A percentile compares a stretch with the other conserved stretches of the same genome.
Conservation (phyloP, 345 rosid species). For the Viola odorata region DNA sequence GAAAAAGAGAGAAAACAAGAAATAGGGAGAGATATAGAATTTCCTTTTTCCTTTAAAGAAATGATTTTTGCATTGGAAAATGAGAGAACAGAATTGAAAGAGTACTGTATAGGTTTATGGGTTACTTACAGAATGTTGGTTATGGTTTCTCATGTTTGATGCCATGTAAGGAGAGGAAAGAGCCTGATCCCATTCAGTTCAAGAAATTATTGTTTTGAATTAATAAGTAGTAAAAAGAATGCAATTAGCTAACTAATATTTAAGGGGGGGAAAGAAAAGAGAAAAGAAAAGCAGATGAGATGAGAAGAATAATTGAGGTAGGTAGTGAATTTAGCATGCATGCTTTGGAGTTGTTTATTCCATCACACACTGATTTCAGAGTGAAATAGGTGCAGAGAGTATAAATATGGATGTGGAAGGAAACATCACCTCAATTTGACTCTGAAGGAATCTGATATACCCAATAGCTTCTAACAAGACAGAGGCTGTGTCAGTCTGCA, state of each 20-base stretch:
- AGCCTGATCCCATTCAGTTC: background rate
- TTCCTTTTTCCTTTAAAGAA: no score
- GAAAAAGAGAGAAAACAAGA: no score
- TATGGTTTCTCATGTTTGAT: background rate
- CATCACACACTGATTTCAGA: constrained; percentile 5
- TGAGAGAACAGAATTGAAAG: background rate
- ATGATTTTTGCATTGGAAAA: background rate
- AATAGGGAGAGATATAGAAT: no score
- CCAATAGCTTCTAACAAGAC: constrained; percentile 92
- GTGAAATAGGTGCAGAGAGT: constrained; percentile 21
- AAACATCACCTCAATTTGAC: constrained; percentile 74
- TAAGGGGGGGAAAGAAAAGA: no score
- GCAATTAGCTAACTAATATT: background rate
- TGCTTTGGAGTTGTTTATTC: background rate
- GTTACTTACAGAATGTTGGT: background rate
- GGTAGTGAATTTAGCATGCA: constrained; percentile 18
- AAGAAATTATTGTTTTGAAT: no score
- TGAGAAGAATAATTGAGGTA: constrained; percentile 26
- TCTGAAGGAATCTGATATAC: constrained; percentile 97
- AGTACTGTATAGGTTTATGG: no score
- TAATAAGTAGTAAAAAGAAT: background rate
- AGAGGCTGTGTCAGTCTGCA: constrained; percentile 98
- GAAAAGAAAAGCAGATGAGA: constrained; percentile 10
- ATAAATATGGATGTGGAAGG: constrained; percentile 7
- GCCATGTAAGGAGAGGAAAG: background rate